Percentiles rank a stretch among this genome's conserved stretches.
Evolutionary conservation across 345 rosid species (phyloP).

Genomic region (Barbarea vulgaris): DNA sequence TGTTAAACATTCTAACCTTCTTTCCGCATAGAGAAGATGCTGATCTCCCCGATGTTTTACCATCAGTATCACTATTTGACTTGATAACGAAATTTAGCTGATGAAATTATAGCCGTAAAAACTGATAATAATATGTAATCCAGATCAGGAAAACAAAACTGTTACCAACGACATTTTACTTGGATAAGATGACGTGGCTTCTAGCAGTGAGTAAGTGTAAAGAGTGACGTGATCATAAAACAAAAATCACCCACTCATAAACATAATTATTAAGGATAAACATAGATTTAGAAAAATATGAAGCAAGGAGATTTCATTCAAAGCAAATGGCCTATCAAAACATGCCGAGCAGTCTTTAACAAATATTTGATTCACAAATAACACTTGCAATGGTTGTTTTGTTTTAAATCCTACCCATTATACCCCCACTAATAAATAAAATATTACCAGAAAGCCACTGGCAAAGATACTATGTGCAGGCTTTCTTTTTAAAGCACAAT

Average conservation of each 20-base stretch:
- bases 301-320: background rate
- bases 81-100: too few species aligned
- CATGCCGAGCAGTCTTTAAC: background rate
- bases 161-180: background rate
- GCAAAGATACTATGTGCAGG: slow-evolving; percentile 24
- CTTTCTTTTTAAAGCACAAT: slow-evolving; percentile 15
- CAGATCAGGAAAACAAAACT: background rate
- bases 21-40: too few species aligned
- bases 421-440: background rate
- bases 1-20: too few species aligned
- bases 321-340: slow-evolving; percentile 9
- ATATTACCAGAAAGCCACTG: slow-evolving; percentile 32
- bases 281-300: background rate
- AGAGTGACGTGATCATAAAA: background rate
- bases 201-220: background rate
- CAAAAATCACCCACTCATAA: background rate
- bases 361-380: slow-evolving; percentile 18
- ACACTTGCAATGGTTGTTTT: slow-evolving; percentile 12
- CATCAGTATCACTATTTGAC: too few species aligned
- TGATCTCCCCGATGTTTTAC: too few species aligned
- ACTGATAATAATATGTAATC: background rate
- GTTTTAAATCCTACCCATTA: background rate
- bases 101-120: too few species aligned
- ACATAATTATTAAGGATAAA: background rate
- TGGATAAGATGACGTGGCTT: background rate